Conservation (phyloP, 2,329 filamentous ascomycete genomes). For the Talaromyces piceae region DNA sequence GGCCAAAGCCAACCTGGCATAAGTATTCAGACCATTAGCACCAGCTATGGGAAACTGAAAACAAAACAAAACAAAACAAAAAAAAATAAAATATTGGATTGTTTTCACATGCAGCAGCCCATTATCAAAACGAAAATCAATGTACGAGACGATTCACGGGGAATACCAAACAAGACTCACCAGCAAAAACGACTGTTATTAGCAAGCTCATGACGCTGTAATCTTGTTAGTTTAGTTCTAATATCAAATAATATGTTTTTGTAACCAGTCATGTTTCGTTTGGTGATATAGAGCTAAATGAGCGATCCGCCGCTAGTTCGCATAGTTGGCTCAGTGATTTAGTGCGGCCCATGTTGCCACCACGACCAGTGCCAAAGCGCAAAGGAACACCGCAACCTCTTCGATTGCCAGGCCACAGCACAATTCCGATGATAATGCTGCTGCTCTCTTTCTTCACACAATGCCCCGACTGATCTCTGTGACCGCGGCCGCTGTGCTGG, state of each 20-base stretch:
- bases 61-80: no score
- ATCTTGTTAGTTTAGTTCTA: background rate
- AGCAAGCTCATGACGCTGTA: background rate
- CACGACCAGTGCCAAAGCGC: background rate
- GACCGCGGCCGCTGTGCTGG: constrained; percentile 8
- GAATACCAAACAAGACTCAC: background rate
- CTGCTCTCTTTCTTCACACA: background rate
- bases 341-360: background rate
- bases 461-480: background rate
- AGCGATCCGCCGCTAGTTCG: background rate
- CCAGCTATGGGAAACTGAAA: background rate
- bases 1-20: constrained; percentile 53
- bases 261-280: background rate
- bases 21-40: constrained; percentile 4
- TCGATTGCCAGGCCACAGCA: background rate
- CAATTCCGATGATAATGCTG: background rate
- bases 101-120: background rate
- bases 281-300: no score
- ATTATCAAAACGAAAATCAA: background rate
- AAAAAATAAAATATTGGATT: no score
- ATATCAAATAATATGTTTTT: background rate
- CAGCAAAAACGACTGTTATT: no score
- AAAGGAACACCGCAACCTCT: background rate
- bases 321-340: no score
- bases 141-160: background rate